Conservation (phyloP, 2,329 filamentous ascomycete species). For the Trichoderma citrinoviride region DNA sequence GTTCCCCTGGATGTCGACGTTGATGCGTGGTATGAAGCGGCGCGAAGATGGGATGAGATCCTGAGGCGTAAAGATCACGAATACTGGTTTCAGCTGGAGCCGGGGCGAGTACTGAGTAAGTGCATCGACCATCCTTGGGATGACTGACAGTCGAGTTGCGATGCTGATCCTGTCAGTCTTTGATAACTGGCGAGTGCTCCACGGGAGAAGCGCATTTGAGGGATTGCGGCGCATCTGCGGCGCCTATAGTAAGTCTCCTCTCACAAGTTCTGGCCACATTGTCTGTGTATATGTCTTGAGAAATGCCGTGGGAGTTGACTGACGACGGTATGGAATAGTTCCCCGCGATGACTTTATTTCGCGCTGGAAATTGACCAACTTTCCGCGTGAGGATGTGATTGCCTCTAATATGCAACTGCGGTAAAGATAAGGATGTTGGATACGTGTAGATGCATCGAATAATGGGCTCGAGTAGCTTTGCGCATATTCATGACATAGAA, state of each 20-base stretch:
- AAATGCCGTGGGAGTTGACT: background rate
- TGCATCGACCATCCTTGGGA: background rate
- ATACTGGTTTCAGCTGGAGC: slow-evolving; percentile 77
- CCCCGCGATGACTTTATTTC: slow-evolving; percentile 80
- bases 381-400: slow-evolving; percentile 46
- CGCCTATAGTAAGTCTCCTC: slow-evolving; percentile 69
- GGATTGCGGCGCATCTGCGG: slow-evolving; percentile 87
- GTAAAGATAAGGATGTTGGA: background rate
- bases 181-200: slow-evolving; percentile 92
- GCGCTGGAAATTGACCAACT: slow-evolving; percentile 70
- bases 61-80: slow-evolving; percentile 63
- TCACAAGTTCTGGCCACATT: background rate
- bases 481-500: no score
- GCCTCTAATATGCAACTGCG: slow-evolving; percentile 35
- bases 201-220: slow-evolving; percentile 79
- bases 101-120: slow-evolving; percentile 74
- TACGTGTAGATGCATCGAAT: no score
- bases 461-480: no score
- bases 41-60: slow-evolving; percentile 69
- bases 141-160: background rate
- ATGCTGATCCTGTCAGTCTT: slow-evolving; percentile 59
- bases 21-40: slow-evolving; percentile 74
- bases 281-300: no score
- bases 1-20: slow-evolving; percentile 55
- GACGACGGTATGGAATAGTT: slow-evolving; percentile 46